Conservation (phyloP, 225 moss, liverwort and hornwort genomes). For the Takakia lepidozioides region DNA sequence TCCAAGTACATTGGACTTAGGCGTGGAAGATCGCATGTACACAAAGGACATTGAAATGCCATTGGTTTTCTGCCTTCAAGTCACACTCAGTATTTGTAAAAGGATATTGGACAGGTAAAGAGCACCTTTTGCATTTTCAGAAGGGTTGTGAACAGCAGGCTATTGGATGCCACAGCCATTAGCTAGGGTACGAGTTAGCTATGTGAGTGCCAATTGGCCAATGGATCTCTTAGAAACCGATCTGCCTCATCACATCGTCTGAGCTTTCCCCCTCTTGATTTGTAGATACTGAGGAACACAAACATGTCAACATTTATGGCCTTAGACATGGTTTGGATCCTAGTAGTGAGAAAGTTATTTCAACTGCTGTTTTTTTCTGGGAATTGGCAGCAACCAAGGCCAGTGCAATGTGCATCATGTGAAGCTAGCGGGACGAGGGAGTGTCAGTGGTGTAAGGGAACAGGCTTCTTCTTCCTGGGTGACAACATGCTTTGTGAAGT, state of each 20-base stretch:
- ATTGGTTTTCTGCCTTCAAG: too few relatives aligned
- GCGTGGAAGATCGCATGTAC: too few relatives aligned
- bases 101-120: too few relatives aligned
- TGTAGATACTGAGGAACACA: too few relatives aligned
- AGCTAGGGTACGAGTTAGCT: too few relatives aligned
- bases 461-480: slow-evolving; percentile 86
- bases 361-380: slow-evolving; percentile 3
- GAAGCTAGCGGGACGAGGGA: slow-evolving; percentile 64
- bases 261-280: too few relatives aligned
- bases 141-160: too few relatives aligned
- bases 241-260: background rate
- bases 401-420: slow-evolving; percentile 80
- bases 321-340: background rate
- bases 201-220: background rate
- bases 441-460: slow-evolving; percentile 92
- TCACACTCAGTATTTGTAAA: too few relatives aligned
- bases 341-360: background rate
- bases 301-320: background rate
- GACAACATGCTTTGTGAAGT: slow-evolving; percentile 95
- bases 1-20: too few relatives aligned
- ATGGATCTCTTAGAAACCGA: background rate
- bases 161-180: too few relatives aligned
- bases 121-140: too few relatives aligned
- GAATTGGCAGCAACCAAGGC: slow-evolving; percentile 77
- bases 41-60: too few relatives aligned